Evolutionary conservation across 2,329 filamentous ascomycete species (phyloP).

Genomic region (Arthrobotrys iridis): DNA sequence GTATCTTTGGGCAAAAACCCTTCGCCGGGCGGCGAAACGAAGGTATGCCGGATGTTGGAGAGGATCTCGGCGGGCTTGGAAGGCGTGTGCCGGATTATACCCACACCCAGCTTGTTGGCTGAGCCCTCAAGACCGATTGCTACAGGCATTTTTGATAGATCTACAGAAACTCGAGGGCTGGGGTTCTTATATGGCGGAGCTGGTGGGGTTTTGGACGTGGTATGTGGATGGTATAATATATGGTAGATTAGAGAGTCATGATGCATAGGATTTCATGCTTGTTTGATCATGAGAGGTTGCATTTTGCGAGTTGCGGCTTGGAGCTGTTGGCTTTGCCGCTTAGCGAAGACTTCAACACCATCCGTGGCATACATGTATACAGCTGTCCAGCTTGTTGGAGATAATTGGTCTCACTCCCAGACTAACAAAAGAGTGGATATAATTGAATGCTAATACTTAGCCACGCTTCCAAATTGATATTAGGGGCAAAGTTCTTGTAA

Average conservation of each 20-base stretch:
- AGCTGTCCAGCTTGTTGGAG: too few relatives aligned
- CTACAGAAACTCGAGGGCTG: background rate
- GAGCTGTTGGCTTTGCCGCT: background rate
- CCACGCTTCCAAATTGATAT: too few relatives aligned
- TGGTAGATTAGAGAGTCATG: constrained; percentile 5
- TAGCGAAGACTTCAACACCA: background rate
- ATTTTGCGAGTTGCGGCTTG: constrained; percentile 44
- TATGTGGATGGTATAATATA: constrained; percentile 16
- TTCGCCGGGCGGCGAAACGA: constrained; percentile 86
- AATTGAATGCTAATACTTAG: too few relatives aligned
- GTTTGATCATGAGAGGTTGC: constrained; percentile 48
- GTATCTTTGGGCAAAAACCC: constrained; percentile 98
- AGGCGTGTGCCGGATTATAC: constrained; percentile 81
- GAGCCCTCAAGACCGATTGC: constrained; percentile 86
- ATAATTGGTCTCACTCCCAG: too few relatives aligned
- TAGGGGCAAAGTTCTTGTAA: too few relatives aligned
- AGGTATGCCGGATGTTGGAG: constrained; percentile 94
- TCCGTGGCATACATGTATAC: too few relatives aligned
- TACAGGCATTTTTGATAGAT: constrained; percentile 66
- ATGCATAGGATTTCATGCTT: background rate
- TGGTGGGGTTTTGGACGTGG: constrained; percentile 1
- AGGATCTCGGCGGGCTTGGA: constrained; percentile 73
- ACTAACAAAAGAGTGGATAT: too few relatives aligned
- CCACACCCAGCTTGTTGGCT: constrained; percentile 96
- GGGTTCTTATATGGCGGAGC: background rate